A percentile compares a stretch with the other conserved stretches of the same genome.
Conservation (phyloP, 352 stramenopile species). For the Pythium dissotocum region DNA sequence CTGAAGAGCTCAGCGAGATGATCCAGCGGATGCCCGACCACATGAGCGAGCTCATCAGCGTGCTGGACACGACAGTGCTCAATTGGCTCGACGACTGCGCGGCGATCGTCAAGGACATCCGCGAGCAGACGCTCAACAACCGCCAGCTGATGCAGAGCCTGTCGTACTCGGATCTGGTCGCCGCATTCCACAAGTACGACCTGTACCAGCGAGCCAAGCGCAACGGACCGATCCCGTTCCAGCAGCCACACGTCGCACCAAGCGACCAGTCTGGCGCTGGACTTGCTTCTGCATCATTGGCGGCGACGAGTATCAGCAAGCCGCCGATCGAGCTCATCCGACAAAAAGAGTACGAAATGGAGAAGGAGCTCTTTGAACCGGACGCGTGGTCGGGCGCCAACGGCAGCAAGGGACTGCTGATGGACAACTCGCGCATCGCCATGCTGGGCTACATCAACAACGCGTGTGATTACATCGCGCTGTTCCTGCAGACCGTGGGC, state of each 20-base stretch:
- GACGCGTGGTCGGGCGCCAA: constrained; percentile 44
- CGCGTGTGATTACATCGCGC: constrained; percentile 66
- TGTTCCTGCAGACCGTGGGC: constrained; percentile 42
- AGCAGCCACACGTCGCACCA: constrained; percentile 46
- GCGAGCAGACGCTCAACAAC: constrained; percentile 75
- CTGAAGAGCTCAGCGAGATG: constrained; percentile 66
- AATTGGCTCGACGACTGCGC: constrained; percentile 77
- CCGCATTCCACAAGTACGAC: constrained; percentile 69
- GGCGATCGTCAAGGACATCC: constrained; percentile 72
- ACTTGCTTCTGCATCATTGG: not conserved
- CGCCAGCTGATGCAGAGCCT: constrained; percentile 58
- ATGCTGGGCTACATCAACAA: constrained; percentile 85
- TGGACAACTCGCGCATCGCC: constrained; percentile 72
- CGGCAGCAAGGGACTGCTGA: constrained; percentile 50
- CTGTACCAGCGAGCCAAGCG: constrained; percentile 62
- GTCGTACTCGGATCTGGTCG: constrained; percentile 55
- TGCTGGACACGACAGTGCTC: constrained; percentile 62
- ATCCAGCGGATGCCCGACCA: constrained; percentile 72
- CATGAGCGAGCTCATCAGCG: constrained; percentile 51
- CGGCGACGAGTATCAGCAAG: not conserved
- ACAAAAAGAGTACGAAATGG: constrained; percentile 62
- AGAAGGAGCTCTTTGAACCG: constrained; percentile 60
- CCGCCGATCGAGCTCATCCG: constrained; percentile 35
- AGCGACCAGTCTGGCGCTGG: constrained; percentile 1
- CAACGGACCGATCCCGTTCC: constrained; percentile 51